These are phyloP conservation scores for Aspergillus ochraceoroseus DNA, from an alignment of 2,329 filamentous ascomycete genomes.

Conservation along the genomic window DNA sequence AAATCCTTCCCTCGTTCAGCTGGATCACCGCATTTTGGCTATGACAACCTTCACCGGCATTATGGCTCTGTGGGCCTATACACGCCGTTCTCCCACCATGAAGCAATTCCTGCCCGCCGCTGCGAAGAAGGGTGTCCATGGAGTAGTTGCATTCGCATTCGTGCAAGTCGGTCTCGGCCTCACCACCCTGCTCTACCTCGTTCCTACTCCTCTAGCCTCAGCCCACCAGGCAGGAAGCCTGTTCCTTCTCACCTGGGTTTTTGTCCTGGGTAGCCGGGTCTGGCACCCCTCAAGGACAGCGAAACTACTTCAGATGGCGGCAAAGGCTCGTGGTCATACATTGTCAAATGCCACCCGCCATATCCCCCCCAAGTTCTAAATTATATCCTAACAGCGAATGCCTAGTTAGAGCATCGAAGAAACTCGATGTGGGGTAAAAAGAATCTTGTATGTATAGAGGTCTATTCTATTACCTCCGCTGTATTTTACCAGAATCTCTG, in stretches of 20 bases:
- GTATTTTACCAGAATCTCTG: slow-evolving; percentile 21
- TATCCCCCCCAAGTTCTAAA: slow-evolving; percentile 21
- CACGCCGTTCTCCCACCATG: slow-evolving; percentile 62
- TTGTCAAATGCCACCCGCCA: slow-evolving; percentile 24
- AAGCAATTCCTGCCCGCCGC: slow-evolving; percentile 53
- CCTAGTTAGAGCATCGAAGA: too few relatives aligned
- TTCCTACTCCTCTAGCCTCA: slow-evolving; percentile 80
- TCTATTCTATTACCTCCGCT: slow-evolving; percentile 4
- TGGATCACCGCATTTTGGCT: slow-evolving; percentile 90
- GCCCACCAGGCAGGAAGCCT: slow-evolving; percentile 89
- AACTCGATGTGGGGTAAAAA: too few relatives aligned
- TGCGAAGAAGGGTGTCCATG: slow-evolving; percentile 65
- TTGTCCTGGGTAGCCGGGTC: slow-evolving; percentile 73
- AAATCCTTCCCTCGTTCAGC: slow-evolving; percentile 91
- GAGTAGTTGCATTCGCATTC: slow-evolving; percentile 75
- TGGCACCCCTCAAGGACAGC: slow-evolving; percentile 66
- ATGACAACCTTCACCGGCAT: slow-evolving; percentile 81
- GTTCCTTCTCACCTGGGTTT: slow-evolving; percentile 73
- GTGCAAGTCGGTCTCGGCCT: slow-evolving; percentile 85
- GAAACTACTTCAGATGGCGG: slow-evolving; percentile 51
- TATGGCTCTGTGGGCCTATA: slow-evolving; percentile 73
- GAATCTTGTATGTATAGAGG: too few relatives aligned
- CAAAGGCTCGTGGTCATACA: slow-evolving; percentile 33
- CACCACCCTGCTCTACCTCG: slow-evolving; percentile 85
- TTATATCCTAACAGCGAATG: too few relatives aligned